Percentiles rank a stretch among this genome's conserved stretches.
Conservation (phyloP, 2,329 filamentous ascomycete genomes). For the Colletotrichum lupini region DNA sequence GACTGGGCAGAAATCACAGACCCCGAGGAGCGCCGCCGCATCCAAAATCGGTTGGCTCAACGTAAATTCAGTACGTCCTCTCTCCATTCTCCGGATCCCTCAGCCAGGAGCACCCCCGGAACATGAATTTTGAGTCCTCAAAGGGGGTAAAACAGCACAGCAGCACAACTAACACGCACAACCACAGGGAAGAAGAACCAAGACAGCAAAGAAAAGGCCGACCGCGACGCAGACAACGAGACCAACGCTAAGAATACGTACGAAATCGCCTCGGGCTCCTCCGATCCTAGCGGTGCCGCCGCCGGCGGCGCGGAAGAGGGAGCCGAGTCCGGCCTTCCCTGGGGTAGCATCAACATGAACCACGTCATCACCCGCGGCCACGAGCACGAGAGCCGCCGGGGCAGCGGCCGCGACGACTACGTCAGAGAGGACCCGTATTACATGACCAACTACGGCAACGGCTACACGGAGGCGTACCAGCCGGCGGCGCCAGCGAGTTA, state of each 20-base stretch:
- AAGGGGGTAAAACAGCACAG: neutral
- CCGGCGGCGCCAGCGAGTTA: constrained; percentile 44
- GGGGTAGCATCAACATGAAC: constrained; percentile 75
- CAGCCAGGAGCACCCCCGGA: too few relatives aligned
- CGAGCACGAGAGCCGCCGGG: constrained; percentile 57
- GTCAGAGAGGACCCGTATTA: constrained; percentile 47
- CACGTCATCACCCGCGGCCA: constrained; percentile 63
- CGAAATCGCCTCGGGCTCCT: constrained; percentile 64
- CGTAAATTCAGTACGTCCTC: constrained; percentile 77
- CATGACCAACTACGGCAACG: constrained; percentile 40
- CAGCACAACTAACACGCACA: neutral
- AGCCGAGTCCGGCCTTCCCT: constrained; percentile 74
- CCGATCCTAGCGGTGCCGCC: constrained; percentile 48
- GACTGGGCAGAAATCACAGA: constrained; percentile 79
- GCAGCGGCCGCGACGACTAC: constrained; percentile 52
- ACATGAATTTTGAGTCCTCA: neutral
- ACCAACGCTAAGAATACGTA: constrained; percentile 74
- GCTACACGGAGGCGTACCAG: constrained; percentile 19
- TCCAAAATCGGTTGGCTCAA: constrained; percentile 82
- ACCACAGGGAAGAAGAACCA: constrained; percentile 74
- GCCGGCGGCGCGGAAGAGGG: constrained; percentile 47
- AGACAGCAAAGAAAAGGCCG: constrained; percentile 73
- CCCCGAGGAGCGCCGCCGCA: constrained; percentile 76
- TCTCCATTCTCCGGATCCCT: neutral
- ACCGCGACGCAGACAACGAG: constrained; percentile 72